Base-by-base conservation (phyloP, 495 filamentous ascomycete species). In the Hyaloscypha hepaticicola region DNA sequence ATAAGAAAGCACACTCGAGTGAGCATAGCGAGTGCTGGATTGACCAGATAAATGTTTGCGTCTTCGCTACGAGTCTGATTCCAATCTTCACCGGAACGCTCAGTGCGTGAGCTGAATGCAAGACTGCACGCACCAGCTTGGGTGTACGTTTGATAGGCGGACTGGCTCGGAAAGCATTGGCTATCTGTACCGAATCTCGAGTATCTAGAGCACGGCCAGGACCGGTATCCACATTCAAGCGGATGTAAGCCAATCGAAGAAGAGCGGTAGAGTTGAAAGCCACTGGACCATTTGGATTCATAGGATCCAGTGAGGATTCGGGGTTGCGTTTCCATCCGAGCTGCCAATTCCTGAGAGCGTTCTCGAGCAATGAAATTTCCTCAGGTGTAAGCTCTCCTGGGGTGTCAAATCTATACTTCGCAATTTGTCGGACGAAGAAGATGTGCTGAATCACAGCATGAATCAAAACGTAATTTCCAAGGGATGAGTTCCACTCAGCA, bases 21-120 rank as follows among this genome's bases (percentile, higher is more conserved):
- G 87, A 88, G 69, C 86, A 88, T 7, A 90, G 71, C 0, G 87
- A 87, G 68, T 90, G 86, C 65, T 90, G 87, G 66, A 88, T 87
- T 21, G 85, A 88, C 88, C 88, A 90, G 57, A 87, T 82, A 12
- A 83, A 79, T 5, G 85, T 85, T 67, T 89, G 87, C 1, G 85
- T 88, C 64, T 83, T 83, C 14, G 88, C 87, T 8, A 90, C 86
- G 61, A 86, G 86, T 34, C 83, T 84, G 27, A 89, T 87, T 0
- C 88, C 87, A 26, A 86, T 73, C 66, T 87, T 88, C 57, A 90
- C 83, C 1, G 88, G 80, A 55, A 86, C 85, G 50, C 85, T 85
- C 52, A 90, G 75, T 0, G 88, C 86, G 57, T 89, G 87, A 26
- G 87, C 83, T 27, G 86, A 87, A 67, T 89, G 86, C 3, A 88